Conservation (phyloP, 352 stramenopile species). For the Pythium sukuiense region DNA sequence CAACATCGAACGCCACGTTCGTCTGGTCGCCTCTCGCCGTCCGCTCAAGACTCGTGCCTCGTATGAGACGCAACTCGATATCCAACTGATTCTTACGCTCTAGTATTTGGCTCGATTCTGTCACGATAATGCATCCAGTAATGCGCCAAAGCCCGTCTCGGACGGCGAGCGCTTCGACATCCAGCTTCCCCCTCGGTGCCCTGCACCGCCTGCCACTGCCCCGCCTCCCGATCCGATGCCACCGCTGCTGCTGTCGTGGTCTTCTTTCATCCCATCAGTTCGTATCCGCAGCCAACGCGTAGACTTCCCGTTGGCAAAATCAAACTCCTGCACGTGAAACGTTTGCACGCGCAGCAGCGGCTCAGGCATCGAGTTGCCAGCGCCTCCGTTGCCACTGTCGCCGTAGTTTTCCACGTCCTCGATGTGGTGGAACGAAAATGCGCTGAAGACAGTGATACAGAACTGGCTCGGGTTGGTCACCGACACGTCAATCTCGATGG, state of each 20-base stretch:
- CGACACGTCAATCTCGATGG: constrained; percentile 76
- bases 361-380: constrained; percentile 39
- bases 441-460: constrained; percentile 75
- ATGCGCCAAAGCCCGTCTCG: constrained; percentile 33
- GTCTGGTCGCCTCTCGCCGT: neutral
- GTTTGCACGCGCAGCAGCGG: constrained; percentile 66
- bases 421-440: constrained; percentile 77
- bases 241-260: constrained; percentile 10
- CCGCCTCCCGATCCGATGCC: neutral
- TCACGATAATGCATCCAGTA: constrained; percentile 38
- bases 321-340: constrained; percentile 79
- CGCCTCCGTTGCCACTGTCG: constrained; percentile 35
- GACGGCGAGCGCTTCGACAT: constrained; percentile 29
- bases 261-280: constrained; percentile 58
- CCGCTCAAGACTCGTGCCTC: neutral
- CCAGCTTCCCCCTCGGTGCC: constrained; percentile 16
- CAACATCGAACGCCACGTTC: neutral
- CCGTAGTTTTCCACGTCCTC: constrained; percentile 77
- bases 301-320: constrained; percentile 70
- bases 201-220: neutral
- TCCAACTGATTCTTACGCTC: neutral
- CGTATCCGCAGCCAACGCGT: constrained; percentile 66
- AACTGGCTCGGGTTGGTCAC: constrained; percentile 55
- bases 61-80: too few species aligned
- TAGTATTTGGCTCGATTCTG: neutral